These are phyloP conservation scores for Haplosporangium sp. DNA, from an alignment of 371 early-diverging fungal species.

Conservation along the genomic window DNA sequence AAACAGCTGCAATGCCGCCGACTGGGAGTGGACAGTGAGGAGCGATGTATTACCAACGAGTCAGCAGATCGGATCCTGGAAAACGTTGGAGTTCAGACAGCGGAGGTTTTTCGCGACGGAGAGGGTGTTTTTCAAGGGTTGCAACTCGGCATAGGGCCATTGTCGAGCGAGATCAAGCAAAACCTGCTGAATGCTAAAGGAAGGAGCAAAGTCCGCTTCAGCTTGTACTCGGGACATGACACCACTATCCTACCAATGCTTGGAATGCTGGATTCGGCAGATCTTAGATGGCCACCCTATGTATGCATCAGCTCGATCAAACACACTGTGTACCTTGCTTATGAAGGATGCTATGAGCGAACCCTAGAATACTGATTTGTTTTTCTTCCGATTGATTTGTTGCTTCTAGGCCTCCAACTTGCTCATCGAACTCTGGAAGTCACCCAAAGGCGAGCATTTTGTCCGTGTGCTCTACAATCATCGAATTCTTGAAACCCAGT, in stretches of 20 bases:
- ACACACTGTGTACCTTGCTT: neutral
- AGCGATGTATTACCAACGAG: constrained; percentile 54
- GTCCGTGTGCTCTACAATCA: constrained; percentile 70
- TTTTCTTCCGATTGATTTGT: neutral
- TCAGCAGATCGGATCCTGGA: constrained; percentile 45
- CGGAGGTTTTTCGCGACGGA: constrained; percentile 57
- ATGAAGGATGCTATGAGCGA: neutral
- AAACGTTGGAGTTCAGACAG: constrained; percentile 55
- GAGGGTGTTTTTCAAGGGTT: constrained; percentile 50
- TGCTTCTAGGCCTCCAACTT: constrained; percentile 59
- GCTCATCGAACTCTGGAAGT: constrained; percentile 68
- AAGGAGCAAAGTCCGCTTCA: constrained; percentile 48
- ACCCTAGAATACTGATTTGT: neutral
- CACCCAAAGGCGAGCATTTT: constrained; percentile 39
- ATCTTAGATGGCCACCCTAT: constrained; percentile 71
- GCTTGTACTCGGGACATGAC: constrained; percentile 68
- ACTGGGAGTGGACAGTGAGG: neutral
- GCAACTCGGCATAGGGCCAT: constrained; percentile 59
- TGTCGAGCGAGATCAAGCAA: constrained; percentile 61
- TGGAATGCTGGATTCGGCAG: constrained; percentile 54
- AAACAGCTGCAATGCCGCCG: constrained; percentile 57
- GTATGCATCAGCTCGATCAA: constrained; percentile 14
- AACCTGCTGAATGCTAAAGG: constrained; percentile 54
- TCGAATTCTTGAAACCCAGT: constrained; percentile 41
- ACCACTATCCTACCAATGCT: constrained; percentile 61